A percentile compares a stretch with the other conserved stretches of the same genome.
Evolutionary conservation across 2,329 filamentous ascomycete genomes (phyloP).

Genomic region (Claviceps digitariae): DNA sequence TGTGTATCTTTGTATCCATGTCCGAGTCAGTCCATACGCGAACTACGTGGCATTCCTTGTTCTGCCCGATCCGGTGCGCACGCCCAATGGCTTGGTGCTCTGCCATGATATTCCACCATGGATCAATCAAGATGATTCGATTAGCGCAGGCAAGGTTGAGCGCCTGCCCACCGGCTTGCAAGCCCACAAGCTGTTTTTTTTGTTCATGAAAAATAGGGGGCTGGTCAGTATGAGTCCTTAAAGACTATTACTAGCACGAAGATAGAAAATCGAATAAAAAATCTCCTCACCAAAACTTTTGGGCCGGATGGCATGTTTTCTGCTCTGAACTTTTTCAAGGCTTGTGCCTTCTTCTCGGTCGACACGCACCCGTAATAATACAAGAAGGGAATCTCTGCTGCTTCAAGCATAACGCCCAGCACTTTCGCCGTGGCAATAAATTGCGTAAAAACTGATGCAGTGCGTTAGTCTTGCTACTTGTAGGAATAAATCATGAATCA

Average conservation of each 20-base stretch:
- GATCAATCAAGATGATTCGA: slow-evolving; percentile 39
- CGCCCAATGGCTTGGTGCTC: slow-evolving; percentile 52
- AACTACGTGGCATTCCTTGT: slow-evolving; percentile 42
- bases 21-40: slow-evolving; percentile 41
- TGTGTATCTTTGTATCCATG: slow-evolving; percentile 43
- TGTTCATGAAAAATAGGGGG: not conserved
- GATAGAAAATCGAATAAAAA: not conserved
- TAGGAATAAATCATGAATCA: not conserved
- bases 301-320: rapidly evolving
- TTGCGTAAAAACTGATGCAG: slow-evolving; percentile 20
- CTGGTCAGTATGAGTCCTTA: not conserved
- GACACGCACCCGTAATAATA: slow-evolving; percentile 22
- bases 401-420: slow-evolving; percentile 22
- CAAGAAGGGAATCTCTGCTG: slow-evolving; percentile 18
- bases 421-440: slow-evolving; percentile 20
- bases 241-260: too few species aligned
- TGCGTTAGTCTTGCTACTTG: rapidly evolving
- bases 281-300: slow-evolving; percentile 25
- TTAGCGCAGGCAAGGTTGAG: slow-evolving; percentile 32
- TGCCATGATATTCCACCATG: slow-evolving; percentile 47
- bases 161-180: slow-evolving; percentile 22
- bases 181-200: slow-evolving; percentile 23
- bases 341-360: slow-evolving; percentile 3
- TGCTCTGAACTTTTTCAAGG: slow-evolving; percentile 13
- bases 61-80: slow-evolving; percentile 52